Percentiles rank a stretch among this genome's conserved stretches.
phyloP scores from a whole-genome alignment of 768 basidiomycete genomes.

The Lactifluus piperatus region DNA sequence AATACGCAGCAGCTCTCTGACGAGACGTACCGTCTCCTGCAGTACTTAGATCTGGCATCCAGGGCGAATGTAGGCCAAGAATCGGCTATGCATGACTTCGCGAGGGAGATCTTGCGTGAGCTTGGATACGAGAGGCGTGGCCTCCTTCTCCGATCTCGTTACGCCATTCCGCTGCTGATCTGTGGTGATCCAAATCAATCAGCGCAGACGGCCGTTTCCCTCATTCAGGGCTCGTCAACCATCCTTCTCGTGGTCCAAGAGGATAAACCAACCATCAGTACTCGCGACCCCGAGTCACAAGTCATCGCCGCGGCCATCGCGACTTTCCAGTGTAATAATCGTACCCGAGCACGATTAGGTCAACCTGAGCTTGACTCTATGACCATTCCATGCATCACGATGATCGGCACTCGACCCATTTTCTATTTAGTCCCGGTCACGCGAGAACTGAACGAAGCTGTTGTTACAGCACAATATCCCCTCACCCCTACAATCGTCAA shows the following conservation, averaged over 20 bases:
- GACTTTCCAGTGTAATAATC: not conserved
- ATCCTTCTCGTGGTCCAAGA: not conserved
- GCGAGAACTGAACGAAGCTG: not conserved
- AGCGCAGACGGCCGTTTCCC: not conserved
- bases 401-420: not conserved
- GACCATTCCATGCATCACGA: too few species aligned
- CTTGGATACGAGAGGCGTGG: not conserved
- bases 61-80: not conserved
- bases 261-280: not conserved
- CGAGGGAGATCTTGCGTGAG: too few species aligned
- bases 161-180: not conserved
- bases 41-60: not conserved
- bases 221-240: not conserved
- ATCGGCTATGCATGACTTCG: not conserved
- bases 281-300: not conserved
- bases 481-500: not conserved
- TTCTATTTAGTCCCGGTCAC: not conserved
- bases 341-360: not conserved
- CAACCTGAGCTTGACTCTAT: not conserved
- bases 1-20: not conserved
- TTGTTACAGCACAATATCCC: not conserved
- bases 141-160: not conserved
- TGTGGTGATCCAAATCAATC: not conserved
- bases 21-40: not conserved
- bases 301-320: conserved; percentile 4